Evolutionary conservation across 768 basidiomycete species (phyloP).

Genomic region (Russula griseocarnosa): DNA sequence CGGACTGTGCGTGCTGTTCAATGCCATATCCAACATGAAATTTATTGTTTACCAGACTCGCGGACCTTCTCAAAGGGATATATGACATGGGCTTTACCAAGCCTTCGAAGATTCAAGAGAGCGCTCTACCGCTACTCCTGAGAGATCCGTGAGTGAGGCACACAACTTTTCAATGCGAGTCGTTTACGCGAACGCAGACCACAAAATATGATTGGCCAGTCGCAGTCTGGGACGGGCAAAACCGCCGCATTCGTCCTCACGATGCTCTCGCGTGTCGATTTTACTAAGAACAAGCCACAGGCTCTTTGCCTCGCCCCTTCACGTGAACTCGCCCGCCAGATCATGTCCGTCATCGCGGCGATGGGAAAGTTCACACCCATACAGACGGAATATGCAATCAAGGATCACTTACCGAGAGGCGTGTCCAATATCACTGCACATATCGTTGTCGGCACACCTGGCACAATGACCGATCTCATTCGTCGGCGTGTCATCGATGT

Average conservation of each 20-base stretch:
- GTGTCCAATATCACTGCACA: conserved; percentile 76
- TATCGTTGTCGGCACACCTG: conserved; percentile 92
- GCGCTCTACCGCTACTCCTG: conserved; percentile 87
- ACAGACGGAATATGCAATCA: conserved; percentile 94
- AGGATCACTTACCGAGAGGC: conserved; percentile 68
- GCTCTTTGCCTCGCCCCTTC: conserved; percentile 97
- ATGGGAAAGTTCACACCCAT: conserved; percentile 96
- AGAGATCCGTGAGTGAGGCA: conserved; percentile 68
- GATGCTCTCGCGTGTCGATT: conserved; percentile 94
- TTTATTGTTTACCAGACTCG: conserved; percentile 48
- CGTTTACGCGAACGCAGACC: conserved; percentile 52
- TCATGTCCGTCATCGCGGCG: conserved; percentile 87
- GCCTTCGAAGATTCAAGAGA: conserved; percentile 98
- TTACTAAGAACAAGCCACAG: conserved; percentile 78
- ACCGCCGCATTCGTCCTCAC: conserved; percentile 97
- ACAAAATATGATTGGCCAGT: conserved; percentile 98
- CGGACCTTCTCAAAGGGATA: conserved; percentile 87
- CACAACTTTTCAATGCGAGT: conserved; percentile 3
- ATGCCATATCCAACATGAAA: conserved; percentile 46
- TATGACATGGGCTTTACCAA: conserved; percentile 96
- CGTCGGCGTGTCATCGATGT: conserved; percentile 74
- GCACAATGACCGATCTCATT: conserved; percentile 88
- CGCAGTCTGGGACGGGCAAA: conserved; percentile 98
- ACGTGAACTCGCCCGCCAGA: conserved; percentile 94
- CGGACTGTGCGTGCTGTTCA: conserved; percentile 77